Percentiles rank a stretch among this genome's conserved stretches.
Evolutionary conservation across 805 yeast genomes (phyloP).

Genomic region (Cyberlindnera bimundalis): DNA sequence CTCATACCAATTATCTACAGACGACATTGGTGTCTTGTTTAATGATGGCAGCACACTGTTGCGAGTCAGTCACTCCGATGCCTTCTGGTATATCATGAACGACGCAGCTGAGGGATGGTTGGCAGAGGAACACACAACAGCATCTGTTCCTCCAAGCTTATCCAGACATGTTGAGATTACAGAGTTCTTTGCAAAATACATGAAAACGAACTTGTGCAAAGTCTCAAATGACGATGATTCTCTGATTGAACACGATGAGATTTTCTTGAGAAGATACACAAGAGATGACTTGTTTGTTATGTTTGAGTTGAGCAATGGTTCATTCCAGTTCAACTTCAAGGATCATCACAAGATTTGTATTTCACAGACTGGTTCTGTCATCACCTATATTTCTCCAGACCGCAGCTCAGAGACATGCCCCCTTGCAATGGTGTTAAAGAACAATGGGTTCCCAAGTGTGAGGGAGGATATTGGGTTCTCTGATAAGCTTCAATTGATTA

Average conservation of each 20-base stretch:
- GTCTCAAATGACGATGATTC: conserved; percentile 61
- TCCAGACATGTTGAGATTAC: conserved; percentile 79
- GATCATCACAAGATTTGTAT: conserved; percentile 90
- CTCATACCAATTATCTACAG: conserved; percentile 87
- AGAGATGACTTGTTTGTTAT: conserved; percentile 78
- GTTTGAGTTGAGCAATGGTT: conserved; percentile 92
- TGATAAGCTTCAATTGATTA: conserved; percentile 52
- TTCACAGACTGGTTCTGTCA: conserved; percentile 67
- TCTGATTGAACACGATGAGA: conserved; percentile 49
- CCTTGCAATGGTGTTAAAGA: conserved; percentile 43
- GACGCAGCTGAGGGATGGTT: conserved; percentile 51
- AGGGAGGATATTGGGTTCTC: conserved; percentile 41
- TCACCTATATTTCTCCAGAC: conserved; percentile 79
- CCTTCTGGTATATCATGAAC: conserved; percentile 60
- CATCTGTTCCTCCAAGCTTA: conserved; percentile 43
- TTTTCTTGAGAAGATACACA: conserved; percentile 78
- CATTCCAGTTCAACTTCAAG: conserved; percentile 90
- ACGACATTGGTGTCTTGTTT: conserved; percentile 86
- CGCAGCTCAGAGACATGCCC: conserved; percentile 69
- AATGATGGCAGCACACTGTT: conserved; percentile 81
- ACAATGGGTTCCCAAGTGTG: conserved; percentile 44
- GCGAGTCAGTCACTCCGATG: conserved; percentile 59
- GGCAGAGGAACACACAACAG: conserved; percentile 43
- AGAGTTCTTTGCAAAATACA: conserved; percentile 84
- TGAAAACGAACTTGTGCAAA: conserved; percentile 85